Evolutionary conservation across 257 asterid species (phyloP).

Genomic region (Penstemon davidsonii): DNA sequence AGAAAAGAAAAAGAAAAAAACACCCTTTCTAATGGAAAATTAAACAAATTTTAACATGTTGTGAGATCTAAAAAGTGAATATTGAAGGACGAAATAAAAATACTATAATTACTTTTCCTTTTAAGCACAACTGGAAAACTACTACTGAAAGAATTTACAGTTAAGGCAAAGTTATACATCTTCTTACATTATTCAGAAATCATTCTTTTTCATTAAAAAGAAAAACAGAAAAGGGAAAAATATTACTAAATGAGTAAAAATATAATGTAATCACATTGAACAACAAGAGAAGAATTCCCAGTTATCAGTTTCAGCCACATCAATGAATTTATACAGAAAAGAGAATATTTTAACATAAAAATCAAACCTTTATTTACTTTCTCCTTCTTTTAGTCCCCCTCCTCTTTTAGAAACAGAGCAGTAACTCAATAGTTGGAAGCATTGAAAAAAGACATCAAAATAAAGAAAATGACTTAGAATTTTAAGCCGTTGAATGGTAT

Average conservation of each 20-base stretch:
- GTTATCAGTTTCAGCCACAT: too few species aligned
- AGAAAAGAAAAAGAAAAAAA: background rate
- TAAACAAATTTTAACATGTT: background rate
- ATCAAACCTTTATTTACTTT: constrained; percentile 22
- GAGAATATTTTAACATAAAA: background rate
- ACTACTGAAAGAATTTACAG: too few species aligned
- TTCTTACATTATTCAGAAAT: too few species aligned
- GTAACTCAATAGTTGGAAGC: constrained; percentile 5
- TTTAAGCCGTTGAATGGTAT: constrained; percentile 38
- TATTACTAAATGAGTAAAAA: background rate
- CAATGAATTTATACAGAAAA: too few species aligned
- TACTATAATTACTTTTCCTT: too few species aligned
- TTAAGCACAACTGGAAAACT: too few species aligned
- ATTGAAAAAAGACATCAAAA: constrained; percentile 11
- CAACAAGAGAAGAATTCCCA: background rate
- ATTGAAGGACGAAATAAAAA: too few species aligned
- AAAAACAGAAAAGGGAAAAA: background rate
- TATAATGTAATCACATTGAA: background rate
- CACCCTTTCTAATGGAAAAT: background rate
- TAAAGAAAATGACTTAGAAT: constrained; percentile 23
- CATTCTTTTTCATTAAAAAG: background rate
- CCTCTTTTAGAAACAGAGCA: background rate
- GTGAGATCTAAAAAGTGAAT: too few species aligned
- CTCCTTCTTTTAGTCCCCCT: background rate
- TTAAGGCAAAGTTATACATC: too few species aligned